Evolutionary conservation across 2,329 filamentous ascomycete species (phyloP), one percentile per base, ranked within the genome.

Genomic region (Aureobasidium uvarum): DNA sequence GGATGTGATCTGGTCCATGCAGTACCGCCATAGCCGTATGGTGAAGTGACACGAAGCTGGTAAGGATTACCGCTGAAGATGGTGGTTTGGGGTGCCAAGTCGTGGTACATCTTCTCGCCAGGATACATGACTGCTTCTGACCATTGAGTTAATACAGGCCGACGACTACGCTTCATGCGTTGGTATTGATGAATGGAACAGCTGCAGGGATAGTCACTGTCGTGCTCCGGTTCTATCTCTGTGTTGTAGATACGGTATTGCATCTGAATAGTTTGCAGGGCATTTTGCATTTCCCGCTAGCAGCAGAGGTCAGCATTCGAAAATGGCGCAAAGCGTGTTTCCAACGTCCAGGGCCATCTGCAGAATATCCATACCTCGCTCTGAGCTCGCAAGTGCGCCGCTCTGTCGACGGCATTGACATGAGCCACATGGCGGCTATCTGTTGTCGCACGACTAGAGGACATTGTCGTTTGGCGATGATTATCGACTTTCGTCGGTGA

Each of bases 141-240:
- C 80, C 80, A 82, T 68, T 72, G 72, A 6, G 78, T 71, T 62
- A 79, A 77, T 2, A 80, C 73, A 5, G 55, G 56, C 28, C 77
- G 73, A 7, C 80, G 75, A n/a, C 64, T 67, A 62, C 70, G 70
- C 68, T 81, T 81, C 52, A 67, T 70, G 18, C 66, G 67, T 59
- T 75, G 68, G 67, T 80, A 81, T 28, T 72, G 67, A 66, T 80
- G 79, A 51, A 81, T 77, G 1, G 71, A 65, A 66, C 80, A 81
- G 45, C 64, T 64, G 68, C 80, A 81, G 33, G 71, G 72, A 65
- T 73, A 74, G 5, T 79, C 77, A 13, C 72, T 70, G 10, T 81
- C 78, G 66, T 81, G 79, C 63, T 81, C 79, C 11, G 80, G 80
- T 67, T 81, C 80, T 48, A 81, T 77, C 58, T 81, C 80, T 56